phyloP scores from a whole-genome alignment of 345 rosid genomes.

The Sapria himalayana region DNA sequence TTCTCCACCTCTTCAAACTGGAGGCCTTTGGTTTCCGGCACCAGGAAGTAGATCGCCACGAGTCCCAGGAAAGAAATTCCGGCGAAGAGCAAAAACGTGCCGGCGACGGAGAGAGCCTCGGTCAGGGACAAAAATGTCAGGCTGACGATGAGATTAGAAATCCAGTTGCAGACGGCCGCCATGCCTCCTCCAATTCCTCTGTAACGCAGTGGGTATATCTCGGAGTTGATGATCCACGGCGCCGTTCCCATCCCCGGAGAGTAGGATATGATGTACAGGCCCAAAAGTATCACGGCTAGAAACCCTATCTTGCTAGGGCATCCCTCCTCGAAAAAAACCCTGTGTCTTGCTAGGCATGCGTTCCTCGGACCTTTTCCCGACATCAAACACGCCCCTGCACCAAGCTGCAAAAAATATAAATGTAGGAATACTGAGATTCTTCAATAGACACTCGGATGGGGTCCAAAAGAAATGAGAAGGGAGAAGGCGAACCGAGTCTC shows the following conservation, averaged over 20 bases:
- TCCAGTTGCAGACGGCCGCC: constrained; percentile 62
- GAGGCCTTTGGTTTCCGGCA: constrained; percentile 74
- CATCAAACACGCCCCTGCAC: constrained; percentile 59
- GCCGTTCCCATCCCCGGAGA: constrained; percentile 81
- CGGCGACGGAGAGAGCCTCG: constrained; percentile 29
- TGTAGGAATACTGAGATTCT: no score
- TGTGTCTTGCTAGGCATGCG: constrained; percentile 14
- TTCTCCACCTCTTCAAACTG: constrained; percentile 62
- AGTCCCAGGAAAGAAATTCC: constrained; percentile 26
- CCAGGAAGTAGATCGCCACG: constrained; percentile 33
- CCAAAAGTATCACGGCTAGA: constrained; percentile 41
- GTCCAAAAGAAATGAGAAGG: no score
- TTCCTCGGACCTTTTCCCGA: constrained; percentile 10
- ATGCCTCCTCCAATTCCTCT: constrained; percentile 81
- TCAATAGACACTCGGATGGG: no score
- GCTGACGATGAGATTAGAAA: constrained; percentile 53
- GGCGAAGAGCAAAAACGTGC: constrained; percentile 51
- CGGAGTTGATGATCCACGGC: constrained; percentile 91
- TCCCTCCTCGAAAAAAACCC: constrained; percentile 38
- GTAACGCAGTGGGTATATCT: constrained; percentile 67
- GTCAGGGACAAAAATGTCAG: constrained; percentile 37
- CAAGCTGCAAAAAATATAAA: constrained; percentile 14
- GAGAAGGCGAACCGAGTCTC: no score
- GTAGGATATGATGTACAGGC: constrained; percentile 41
- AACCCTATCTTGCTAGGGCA: constrained; percentile 71